Conservation (phyloP, 768 basidiomycete species). For the Hericium erinaceus region DNA sequence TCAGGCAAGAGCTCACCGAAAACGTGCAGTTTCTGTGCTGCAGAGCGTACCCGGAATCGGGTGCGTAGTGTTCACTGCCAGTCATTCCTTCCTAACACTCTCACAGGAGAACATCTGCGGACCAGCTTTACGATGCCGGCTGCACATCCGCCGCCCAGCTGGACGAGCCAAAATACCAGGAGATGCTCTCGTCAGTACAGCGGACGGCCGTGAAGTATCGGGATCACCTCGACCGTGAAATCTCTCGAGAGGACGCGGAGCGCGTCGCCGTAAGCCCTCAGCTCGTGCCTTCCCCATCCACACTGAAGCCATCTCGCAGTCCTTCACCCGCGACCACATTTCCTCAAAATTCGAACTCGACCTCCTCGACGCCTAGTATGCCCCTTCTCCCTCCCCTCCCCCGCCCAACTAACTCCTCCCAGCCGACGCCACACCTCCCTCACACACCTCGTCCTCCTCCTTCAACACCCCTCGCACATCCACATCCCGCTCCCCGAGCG, state of each 20-base stretch:
- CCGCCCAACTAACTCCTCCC: background rate
- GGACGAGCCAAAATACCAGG: constrained; percentile 23
- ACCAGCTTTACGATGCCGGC: constrained; percentile 40
- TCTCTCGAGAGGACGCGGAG: constrained; percentile 34
- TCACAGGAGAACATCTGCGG: background rate
- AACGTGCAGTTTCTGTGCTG: constrained; percentile 23
- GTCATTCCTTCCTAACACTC: background rate
- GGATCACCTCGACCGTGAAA: constrained; percentile 26
- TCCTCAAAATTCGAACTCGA: constrained; percentile 39
- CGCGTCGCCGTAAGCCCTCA: constrained; percentile 31
- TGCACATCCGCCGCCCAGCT: constrained; percentile 37
- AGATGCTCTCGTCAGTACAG: constrained; percentile 30
- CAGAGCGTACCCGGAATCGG: constrained; percentile 38
- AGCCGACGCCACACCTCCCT: constrained; percentile 40
- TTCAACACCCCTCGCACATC: constrained; percentile 37
- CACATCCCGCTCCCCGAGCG: constrained; percentile 29
- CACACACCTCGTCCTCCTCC: constrained; percentile 31
- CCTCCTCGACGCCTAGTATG: constrained; percentile 53
- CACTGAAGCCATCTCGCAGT: constrained; percentile 23
- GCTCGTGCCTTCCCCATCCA: background rate
- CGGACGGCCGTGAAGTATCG: constrained; percentile 32
- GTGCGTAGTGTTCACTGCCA: constrained; percentile 21
- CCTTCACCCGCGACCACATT: constrained; percentile 38
- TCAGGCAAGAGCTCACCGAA: constrained; percentile 18
- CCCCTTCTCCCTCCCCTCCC: background rate